Percentiles rank a stretch among this genome's conserved stretches.
Evolutionary conservation across 495 filamentous ascomycete species (phyloP).

Genomic region (Tuber brumale): DNA sequence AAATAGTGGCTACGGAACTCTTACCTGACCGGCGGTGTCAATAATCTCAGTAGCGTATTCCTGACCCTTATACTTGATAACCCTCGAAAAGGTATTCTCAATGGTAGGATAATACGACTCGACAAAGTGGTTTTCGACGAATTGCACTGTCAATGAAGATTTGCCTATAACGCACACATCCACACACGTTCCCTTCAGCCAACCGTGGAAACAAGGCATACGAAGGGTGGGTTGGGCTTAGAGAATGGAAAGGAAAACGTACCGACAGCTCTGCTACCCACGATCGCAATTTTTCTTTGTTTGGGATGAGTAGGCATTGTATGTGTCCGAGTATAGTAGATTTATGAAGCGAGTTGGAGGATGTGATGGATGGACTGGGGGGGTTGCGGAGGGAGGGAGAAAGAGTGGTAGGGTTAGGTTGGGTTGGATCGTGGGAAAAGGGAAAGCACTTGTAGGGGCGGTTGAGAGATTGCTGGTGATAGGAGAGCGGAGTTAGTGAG

Average conservation of each 20-base stretch:
- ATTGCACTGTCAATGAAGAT: slow-evolving; percentile 94
- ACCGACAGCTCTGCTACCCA: slow-evolving; percentile 96
- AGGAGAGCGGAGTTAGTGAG: neutral
- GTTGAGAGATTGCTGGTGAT: slow-evolving; percentile 1
- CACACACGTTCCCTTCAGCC: neutral
- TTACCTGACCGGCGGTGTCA: slow-evolving; percentile 94
- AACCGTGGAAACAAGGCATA: neutral
- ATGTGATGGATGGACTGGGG: neutral
- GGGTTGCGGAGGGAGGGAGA: neutral
- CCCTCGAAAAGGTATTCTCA: slow-evolving; percentile 95
- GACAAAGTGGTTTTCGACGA: slow-evolving; percentile 96
- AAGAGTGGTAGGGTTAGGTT: neutral
- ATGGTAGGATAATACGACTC: slow-evolving; percentile 99
- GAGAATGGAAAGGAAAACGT: slow-evolving; percentile 43
- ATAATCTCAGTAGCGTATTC: slow-evolving; percentile 97
- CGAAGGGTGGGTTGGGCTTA: slow-evolving; percentile 13
- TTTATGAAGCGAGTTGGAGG: neutral
- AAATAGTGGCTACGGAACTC: slow-evolving; percentile 29
- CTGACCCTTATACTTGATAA: slow-evolving; percentile 83
- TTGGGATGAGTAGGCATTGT: slow-evolving; percentile 79
- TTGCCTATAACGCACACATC: slow-evolving; percentile 58
- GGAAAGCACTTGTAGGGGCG: slow-evolving; percentile 9
- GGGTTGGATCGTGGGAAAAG: neutral
- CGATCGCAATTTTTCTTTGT: slow-evolving; percentile 96
- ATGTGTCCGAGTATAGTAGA: neutral